Base-by-base conservation (phyloP, 2,329 filamentous ascomycete species). In the Alternaria rosae region DNA sequence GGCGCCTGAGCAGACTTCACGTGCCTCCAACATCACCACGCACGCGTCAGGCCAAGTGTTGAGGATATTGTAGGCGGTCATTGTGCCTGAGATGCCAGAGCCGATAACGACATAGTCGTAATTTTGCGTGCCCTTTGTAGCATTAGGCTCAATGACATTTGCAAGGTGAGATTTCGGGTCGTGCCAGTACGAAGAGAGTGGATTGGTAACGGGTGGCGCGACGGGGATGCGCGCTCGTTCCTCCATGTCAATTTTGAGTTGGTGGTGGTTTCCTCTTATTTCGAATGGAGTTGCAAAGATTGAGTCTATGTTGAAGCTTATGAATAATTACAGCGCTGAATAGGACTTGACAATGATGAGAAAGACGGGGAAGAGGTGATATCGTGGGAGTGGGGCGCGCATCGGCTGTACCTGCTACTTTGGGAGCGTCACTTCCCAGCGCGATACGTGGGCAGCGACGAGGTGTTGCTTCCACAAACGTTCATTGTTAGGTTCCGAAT, bases 141-240 rank as follows among this genome's bases (percentile, higher is more conserved):
- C 70, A 30, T 69, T 70, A 1, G 78, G 71, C 43, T 74, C 73
- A 15, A 73, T 68, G 9, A 72, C 59, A 44, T 77, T 74, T 12
- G 80, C 76, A 21, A 82, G 74, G 1, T 75, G 70, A 0, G 75
- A 77, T 59, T 77, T 78, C 12, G 80, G 78, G 1, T 69, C 65
- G 50, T 82, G 80, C 80, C 80, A 82, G 66, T 82, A 82, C 6
- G 80, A 81, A 8, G 74, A 68, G 6, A 78, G 71, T 6, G 80
- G 79, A 21, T 75, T 67, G 20, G 69, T 21, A 15, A 72, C 59
- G 12, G 80, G 80, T 17, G 75, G 69, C 6, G 59, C 58, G 10
- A 78, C 76, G 15, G 75, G 75, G 25, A 78, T 74, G 5, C 55
- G 67, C 1, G 70, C 67, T 28, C 75, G 68, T 20, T 50, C 52